phyloP scores from a whole-genome alignment of 768 basidiomycete species.

The Kwoniella botswanensis region DNA sequence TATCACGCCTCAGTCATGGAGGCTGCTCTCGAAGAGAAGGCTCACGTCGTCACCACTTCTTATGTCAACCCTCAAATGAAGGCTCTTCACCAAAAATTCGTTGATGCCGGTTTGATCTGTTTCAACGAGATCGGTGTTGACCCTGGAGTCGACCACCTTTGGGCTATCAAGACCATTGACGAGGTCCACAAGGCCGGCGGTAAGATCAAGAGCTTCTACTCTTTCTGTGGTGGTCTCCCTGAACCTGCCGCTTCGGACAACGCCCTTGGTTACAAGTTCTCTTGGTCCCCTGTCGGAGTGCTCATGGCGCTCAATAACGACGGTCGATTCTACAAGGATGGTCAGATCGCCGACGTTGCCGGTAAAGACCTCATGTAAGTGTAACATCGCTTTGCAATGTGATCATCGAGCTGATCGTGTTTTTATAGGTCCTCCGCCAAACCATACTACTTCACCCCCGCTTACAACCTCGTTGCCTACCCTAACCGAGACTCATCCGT shows the following conservation, averaged over 20 bases:
- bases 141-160: slow-evolving; percentile 53
- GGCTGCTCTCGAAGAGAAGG: slow-evolving; percentile 85
- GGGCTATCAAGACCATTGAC: slow-evolving; percentile 62
- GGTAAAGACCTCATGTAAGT: slow-evolving; percentile 82
- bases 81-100: slow-evolving; percentile 77
- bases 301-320: slow-evolving; percentile 91
- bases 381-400: not conserved
- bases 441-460: slow-evolving; percentile 93
- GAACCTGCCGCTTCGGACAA: slow-evolving; percentile 77
- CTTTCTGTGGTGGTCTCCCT: slow-evolving; percentile 91
- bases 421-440: slow-evolving; percentile 66
- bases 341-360: slow-evolving; percentile 69
- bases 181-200: slow-evolving; percentile 95
- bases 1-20: slow-evolving; percentile 87
- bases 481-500: slow-evolving; percentile 93
- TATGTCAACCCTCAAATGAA: slow-evolving; percentile 92
- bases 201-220: slow-evolving; percentile 73
- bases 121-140: slow-evolving; percentile 97
- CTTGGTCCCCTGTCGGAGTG: slow-evolving; percentile 95
- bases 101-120: slow-evolving; percentile 87
- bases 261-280: slow-evolving; percentile 98
- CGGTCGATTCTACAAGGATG: slow-evolving; percentile 75
- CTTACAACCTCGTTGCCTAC: slow-evolving; percentile 94
- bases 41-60: slow-evolving; percentile 92
- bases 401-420: slow-evolving; percentile 14